These are phyloP conservation scores for Marasmius tenuissimus DNA, from an alignment of 1,284 basidiomycete genomes.

Conservation along the genomic window DNA sequence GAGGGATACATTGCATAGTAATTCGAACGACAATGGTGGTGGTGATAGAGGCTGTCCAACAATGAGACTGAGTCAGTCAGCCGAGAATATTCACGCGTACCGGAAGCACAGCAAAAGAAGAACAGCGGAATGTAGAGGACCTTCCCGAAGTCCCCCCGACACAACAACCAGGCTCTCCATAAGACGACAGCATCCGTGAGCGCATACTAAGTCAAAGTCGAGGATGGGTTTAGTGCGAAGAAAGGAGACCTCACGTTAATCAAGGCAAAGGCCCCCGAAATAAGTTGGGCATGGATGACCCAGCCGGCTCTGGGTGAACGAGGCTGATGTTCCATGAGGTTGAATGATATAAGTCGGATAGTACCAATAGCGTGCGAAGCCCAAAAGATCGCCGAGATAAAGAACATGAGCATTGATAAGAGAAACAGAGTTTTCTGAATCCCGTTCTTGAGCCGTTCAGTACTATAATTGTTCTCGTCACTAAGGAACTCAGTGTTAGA, in stretches of 20 bases:
- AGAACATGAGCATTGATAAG: conserved; percentile 11
- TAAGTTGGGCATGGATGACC: conserved; percentile 6
- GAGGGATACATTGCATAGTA: not conserved
- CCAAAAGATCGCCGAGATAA: conserved; percentile 19
- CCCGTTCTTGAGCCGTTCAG: conserved; percentile 2
- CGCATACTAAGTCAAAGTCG: not conserved
- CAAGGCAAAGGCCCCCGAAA: conserved; percentile 20
- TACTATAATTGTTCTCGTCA: not conserved
- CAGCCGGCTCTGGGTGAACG: not conserved
- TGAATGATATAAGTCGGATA: conserved; percentile 8
- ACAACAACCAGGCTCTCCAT: conserved; percentile 5
- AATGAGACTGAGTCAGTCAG: not conserved
- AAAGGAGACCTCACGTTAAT: conserved; percentile 15
- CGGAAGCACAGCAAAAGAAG: not conserved
- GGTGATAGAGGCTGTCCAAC: not conserved
- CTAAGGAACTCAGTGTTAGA: not conserved
- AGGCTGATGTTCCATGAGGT: conserved; percentile 1
- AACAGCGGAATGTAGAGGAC: not conserved
- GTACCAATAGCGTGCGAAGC: conserved; percentile 10
- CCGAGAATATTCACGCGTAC: not conserved
- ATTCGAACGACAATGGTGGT: not conserved
- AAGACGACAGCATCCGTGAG: not conserved
- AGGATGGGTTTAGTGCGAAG: not conserved
- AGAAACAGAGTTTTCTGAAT: conserved; percentile 6
- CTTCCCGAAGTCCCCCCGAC: not conserved